A percentile compares a stretch with the other conserved stretches of the same genome.
These are phyloP conservation scores for Turnera subulata DNA, from an alignment of 345 rosid species.

Conservation along the genomic window DNA sequence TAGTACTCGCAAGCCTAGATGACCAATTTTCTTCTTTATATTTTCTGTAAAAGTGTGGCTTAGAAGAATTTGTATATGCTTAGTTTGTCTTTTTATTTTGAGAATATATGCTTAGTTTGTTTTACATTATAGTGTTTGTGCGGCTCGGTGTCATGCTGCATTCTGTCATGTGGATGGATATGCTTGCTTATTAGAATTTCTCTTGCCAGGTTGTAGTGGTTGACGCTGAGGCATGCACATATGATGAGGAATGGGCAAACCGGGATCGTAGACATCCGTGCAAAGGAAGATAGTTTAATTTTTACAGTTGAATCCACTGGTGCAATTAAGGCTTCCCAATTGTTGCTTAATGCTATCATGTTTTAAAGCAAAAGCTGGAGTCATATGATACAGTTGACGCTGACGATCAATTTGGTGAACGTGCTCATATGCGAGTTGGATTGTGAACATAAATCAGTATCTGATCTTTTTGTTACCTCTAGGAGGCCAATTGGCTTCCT, in stretches of 20 bases:
- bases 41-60: no score
- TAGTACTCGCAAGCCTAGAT: no score
- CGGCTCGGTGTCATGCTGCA: neutral
- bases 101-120: no score
- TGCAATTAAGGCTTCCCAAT: slow-evolving; percentile 81
- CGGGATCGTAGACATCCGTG: slow-evolving; percentile 78
- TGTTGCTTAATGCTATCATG: slow-evolving; percentile 77
- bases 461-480: slow-evolving; percentile 9
- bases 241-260: slow-evolving; percentile 95
- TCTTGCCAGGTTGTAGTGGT: slow-evolving; percentile 59
- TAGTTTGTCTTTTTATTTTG: no score
- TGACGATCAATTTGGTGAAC: slow-evolving; percentile 98
- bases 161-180: neutral
- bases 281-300: slow-evolving; percentile 79
- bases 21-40: no score
- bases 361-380: slow-evolving; percentile 83
- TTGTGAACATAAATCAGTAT: slow-evolving; percentile 9
- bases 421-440: slow-evolving; percentile 98
- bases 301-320: slow-evolving; percentile 95
- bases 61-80: neutral
- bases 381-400: slow-evolving; percentile 94
- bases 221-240: slow-evolving; percentile 88
- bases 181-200: neutral
- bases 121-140: neutral
- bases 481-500: neutral